Base-by-base conservation (phyloP, 495 filamentous ascomycete species). In the Aspergillus cavernicola region DNA sequence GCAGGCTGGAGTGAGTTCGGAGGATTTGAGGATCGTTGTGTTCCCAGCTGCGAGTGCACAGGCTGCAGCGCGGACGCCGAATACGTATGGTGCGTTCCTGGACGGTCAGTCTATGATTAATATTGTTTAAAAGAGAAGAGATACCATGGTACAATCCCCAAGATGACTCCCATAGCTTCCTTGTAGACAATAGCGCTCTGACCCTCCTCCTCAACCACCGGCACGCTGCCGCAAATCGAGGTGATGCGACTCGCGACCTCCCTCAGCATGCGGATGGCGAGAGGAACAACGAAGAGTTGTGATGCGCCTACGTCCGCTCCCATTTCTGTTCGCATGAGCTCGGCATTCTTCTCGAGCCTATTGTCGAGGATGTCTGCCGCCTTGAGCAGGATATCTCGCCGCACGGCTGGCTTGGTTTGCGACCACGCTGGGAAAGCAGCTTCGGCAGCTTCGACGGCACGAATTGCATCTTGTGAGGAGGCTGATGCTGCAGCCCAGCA, bases 61-160 rank as follows among this genome's bases (percentile, higher is more conserved):
- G 10, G 84, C 71, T 9, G 90, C 73, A 4, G 87, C 78, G 56
- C 88, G 82, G 26, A 90, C 69, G 9, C 80, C 80, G 28, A 89
- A 74, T n/a, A 76, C 73, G 56, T 88, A 85, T 18, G 88, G 82
- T 1, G 72, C 77, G 58, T 85, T 85, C 68, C 85, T 87, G 35
- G 19, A 33, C 12, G 9, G 19, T 46, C 19, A 31, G 19, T 43
- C 28, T 24, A 45, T 13, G 9, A 12, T n/a, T n/a, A 6, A 3
- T 26, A 24, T 40, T 15, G 39, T 4, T 20, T 35, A 22, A 8
- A 18, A 2, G 24, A 10, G 6, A 55, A 13, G 38, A 61, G 68
- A 50, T 72, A 89, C 88, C 91, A 95, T 18, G 91, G 89, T 9
- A 89, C 89, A 66, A 95, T 86, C 10, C 82, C 86, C 18, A 96